Base-by-base conservation (phyloP, 2,329 filamentous ascomycete species). In the Claviceps sp. region DNA sequence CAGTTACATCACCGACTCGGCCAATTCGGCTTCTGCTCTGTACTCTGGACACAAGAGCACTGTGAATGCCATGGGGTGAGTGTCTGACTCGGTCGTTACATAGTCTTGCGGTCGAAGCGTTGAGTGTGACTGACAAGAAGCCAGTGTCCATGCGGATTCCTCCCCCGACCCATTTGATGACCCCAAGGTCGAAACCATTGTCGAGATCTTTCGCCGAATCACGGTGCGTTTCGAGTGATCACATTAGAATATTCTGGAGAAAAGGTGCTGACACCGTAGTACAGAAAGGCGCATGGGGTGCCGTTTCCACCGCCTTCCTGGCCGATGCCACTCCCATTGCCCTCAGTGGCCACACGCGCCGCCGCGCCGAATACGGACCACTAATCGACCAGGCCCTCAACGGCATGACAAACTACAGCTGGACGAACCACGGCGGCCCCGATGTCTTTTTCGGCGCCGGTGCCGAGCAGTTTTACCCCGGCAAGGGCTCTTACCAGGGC, bases 1-100 rank as follows among this genome's bases (percentile, higher is more conserved):
- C 70, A 82, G 75, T 48, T 91, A 87, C 74, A 91, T 93, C 64
- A 93, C 87, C 40, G 87, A 93, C 66, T 88, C 84, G 55, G 88
- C 88, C 68, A 93, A 93, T 70, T 89, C 84, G 5, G 87, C 87
- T 4, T 87, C 84, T 44, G 85, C 87, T 16, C 73, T 93, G 17
- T 93, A 91, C 71, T 82, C 79, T 24, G 88, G 88, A 38, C 87
- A 93, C 73, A 93, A 93, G 75, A 85, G 80, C 61, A 85, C 81
- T 0, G 87, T 91, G 58, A 90, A 93, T 62, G 85, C 85, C 30
- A 78, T 93, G 68, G 85, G 84, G 67, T 84, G 59, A 59, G 65
- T 22, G 19, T 4, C 5, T 13, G 34, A 41, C 8, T 8, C 10
- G 14, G 13, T 26, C 8, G 19, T 24, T 14, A 16, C 10, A 1